Base-by-base conservation (phyloP, 169 alveolate genomes). In the Cryptosporidium parvum region DNA sequence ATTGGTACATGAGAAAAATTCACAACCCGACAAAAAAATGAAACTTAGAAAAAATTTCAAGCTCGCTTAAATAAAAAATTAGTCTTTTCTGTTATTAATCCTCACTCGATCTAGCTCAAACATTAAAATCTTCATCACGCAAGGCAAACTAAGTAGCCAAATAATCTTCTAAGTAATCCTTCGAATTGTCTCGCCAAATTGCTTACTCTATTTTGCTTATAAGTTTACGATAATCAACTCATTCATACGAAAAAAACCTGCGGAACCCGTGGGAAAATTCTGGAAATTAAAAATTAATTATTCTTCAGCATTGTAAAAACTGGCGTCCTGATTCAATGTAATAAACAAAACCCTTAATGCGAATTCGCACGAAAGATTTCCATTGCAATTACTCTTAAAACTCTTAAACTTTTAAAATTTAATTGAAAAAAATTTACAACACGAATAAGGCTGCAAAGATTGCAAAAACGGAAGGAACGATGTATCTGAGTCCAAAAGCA, bases 391-490 rank as follows among this genome's bases (percentile, higher is more conserved):
- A 48, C 23, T 48, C 21, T 48, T 48, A 48, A 48, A 48, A 16
- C 8, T n/a, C 56, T 48, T 48, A 48, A 48, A 48, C 23, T 48
- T 21, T 48, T 14, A 48, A 48, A 48, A 48, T 48, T 48, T 14
- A 48, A 3, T 48, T 16, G 21, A 48, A 48, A 48, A 48, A 48
- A 2, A 4, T 48, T 48, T 48, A 48, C n/a, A 48, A 14, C 56
- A 48, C 9, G 23, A 48, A 48, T n/a, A 48, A 48, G 2, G 56
- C 56, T 18, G 39, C 39, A 5, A 59, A 21, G 39, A 23, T 12
- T 59, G 69, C 69, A n/a, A 59, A 26, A 10, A 59, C 33, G 16
- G 69, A 59, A 3, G 69, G 69, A 31, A 59, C 7, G 18, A 59
- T 21, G 37, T 59, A 59, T n/a, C 18, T 31, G 16, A 31, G 0